Evolutionary conservation across 805 yeast genomes (phyloP), one percentile per base, ranked within the genome.

Genomic region (Saturnispora ahearnii): DNA sequence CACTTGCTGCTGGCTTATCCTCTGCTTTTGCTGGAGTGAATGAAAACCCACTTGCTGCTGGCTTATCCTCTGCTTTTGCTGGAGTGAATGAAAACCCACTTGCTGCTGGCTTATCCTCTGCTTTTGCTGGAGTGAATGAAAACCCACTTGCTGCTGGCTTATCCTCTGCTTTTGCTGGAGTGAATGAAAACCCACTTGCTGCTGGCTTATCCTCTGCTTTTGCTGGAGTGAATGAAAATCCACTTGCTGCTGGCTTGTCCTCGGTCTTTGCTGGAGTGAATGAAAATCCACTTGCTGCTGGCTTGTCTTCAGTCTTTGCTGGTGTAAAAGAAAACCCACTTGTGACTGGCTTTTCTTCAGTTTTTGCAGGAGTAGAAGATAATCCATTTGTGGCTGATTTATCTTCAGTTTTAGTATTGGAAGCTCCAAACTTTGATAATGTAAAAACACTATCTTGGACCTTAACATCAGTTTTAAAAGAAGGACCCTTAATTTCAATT

Each of bases 401-500:
- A 32, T 57, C 15, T 18, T 36, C 57, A 37, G 65, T 55, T 30
- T 61, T 58, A n/a, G 30, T 26, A 18, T 18, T 12, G 15, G 45
- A 10, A 41, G 40, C 40, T 33, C 45, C 34, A 26, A 33, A 21
- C 11, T 47, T 47, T 12, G 56, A 24, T 12, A 66, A 57, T 43
- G 60, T 64, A 53, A 68, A 68, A 10, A 57, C 66, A 38, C 65
- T 53, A 41, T 60, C 63, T 21, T 58, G 55, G 29, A 74, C 71
- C 29, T 55, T 56, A 2, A 69, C 59, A 13, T 61, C 62, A 30
- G 77, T 54, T 8, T 72, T 73, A 62, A 87, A 87, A 12, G 72
- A 65, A 21, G 95, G 95, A 1, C 95, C 95, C 63, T 85, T 78
- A 29, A 84, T 75, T 60, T 81, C 82, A 26, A 81, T 65, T 34